phyloP scores from a whole-genome alignment of 352 stramenopile species.

The Thraustochytrium striatum region DNA sequence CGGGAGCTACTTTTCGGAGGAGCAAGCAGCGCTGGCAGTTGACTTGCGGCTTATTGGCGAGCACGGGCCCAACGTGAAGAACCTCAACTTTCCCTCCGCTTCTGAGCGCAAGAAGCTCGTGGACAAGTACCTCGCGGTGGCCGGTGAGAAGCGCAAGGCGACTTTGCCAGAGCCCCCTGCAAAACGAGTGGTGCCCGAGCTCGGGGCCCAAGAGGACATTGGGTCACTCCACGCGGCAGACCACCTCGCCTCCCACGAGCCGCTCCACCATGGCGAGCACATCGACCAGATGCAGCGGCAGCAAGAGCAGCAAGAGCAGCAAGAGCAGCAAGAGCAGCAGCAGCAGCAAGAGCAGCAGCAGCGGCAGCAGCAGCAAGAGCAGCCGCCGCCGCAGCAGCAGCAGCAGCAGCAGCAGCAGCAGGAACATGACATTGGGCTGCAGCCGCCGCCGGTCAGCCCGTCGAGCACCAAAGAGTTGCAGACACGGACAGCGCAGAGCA shows the following conservation, averaged over 20 bases:
- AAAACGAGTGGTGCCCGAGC: neutral
- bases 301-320: neutral
- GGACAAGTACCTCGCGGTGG: conserved; percentile 1
- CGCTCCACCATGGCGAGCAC: neutral
- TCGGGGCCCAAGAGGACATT: neutral
- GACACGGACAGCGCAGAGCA: too few relatives aligned
- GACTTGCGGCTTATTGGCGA: conserved; percentile 2
- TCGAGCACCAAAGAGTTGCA: too few relatives aligned
- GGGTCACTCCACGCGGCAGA: too few relatives aligned
- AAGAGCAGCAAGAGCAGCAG: too few relatives aligned
- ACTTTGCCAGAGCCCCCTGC: neutral
- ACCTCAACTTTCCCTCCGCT: conserved; percentile 15
- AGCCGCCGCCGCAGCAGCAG: too few relatives aligned
- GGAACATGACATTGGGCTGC: too few relatives aligned
- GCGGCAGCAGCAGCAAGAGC: too few relatives aligned
- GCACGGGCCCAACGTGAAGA: neutral
- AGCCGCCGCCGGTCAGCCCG: too few relatives aligned
- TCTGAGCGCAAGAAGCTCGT: conserved; percentile 18
- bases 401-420: too few relatives aligned
- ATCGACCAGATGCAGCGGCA: conserved; percentile 13
- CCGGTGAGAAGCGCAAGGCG: too few relatives aligned
- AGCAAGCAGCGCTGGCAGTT: conserved; percentile 34
- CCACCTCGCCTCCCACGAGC: neutral
- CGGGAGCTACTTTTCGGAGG: conserved; percentile 15
- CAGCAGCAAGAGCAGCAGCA: too few relatives aligned